Conservation (phyloP, 441 rosid genomes). For the Populus hybrid region DNA sequence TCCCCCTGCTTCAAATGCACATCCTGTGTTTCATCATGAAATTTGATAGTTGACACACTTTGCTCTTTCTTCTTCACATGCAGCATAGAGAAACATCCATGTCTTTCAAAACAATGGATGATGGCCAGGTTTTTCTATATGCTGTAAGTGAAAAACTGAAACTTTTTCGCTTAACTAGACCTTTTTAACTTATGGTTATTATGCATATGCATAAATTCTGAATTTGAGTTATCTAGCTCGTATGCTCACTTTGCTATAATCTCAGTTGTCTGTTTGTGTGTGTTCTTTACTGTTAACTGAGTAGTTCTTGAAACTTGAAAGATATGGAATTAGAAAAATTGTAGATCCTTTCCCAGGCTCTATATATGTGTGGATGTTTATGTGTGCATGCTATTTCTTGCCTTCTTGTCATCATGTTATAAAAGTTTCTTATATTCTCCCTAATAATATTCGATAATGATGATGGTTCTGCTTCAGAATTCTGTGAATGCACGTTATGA, state of each 20-base stretch:
- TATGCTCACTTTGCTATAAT: not conserved
- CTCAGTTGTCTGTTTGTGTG: not conserved
- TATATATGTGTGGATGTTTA: not conserved
- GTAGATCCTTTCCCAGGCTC: not conserved
- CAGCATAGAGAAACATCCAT: conserved; percentile 96
- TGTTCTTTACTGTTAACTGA: not conserved
- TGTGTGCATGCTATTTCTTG: not conserved
- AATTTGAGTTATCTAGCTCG: not conserved
- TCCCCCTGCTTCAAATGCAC: conserved; percentile 10
- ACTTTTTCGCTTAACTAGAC: not conserved
- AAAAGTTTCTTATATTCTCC: not conserved
- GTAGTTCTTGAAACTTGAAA: not conserved
- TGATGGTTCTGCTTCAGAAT: conserved; percentile 55
- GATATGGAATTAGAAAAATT: not conserved
- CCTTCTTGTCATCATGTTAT: not conserved
- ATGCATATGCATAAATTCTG: not conserved
- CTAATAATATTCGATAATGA: not conserved
- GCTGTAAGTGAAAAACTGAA: conserved; percentile 49
- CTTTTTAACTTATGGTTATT: not conserved
- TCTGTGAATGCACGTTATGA: conserved; percentile 93
- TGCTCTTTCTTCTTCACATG: conserved; percentile 15
- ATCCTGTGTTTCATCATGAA: conserved; percentile 12
- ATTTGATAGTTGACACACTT: conserved; percentile 11
- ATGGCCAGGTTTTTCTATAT: conserved; percentile 88
- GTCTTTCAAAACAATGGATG: conserved; percentile 98